These are phyloP conservation scores for Aspergillus saccharolyticus DNA, from an alignment of 495 filamentous ascomycete genomes.

Conservation along the genomic window DNA sequence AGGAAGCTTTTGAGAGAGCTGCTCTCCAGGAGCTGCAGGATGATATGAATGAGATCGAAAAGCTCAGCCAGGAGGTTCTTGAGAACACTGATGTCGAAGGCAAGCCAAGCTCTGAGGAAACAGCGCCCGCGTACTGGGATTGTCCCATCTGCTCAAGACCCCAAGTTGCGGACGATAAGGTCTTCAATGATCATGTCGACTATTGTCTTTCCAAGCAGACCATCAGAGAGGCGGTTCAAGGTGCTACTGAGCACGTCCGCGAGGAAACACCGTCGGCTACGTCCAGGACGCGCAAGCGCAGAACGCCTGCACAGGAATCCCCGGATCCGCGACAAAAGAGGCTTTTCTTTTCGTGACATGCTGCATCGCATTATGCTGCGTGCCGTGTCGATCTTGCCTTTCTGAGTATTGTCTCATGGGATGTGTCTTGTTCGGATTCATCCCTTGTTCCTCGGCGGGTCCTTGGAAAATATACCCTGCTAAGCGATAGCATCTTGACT, in stretches of 20 bases:
- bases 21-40: slow-evolving; percentile 60
- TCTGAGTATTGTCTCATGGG: too few species aligned
- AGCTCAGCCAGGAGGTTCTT: slow-evolving; percentile 54
- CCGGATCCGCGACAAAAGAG: slow-evolving; percentile 35
- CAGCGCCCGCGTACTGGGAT: slow-evolving; percentile 57
- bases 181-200: slow-evolving; percentile 93
- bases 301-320: slow-evolving; percentile 18
- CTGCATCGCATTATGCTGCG: too few species aligned
- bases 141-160: slow-evolving; percentile 81
- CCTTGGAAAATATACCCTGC: not conserved
- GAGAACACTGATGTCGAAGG: slow-evolving; percentile 3
- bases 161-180: slow-evolving; percentile 66
- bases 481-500: not conserved
- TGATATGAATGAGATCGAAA: slow-evolving; percentile 60
- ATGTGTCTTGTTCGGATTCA: not conserved
- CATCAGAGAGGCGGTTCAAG: slow-evolving; percentile 75
- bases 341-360: slow-evolving; percentile 33
- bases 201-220: slow-evolving; percentile 81
- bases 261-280: not conserved
- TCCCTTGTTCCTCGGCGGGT: not conserved
- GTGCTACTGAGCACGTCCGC: slow-evolving; percentile 16
- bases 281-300: slow-evolving; percentile 27
- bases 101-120: not conserved
- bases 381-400: too few species aligned
- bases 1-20: slow-evolving; percentile 62